Evolutionary conservation across 2,329 filamentous ascomycete genomes (phyloP), one percentile per base, ranked within the genome.

Genomic region (Chrysoporthe austroafricana): DNA sequence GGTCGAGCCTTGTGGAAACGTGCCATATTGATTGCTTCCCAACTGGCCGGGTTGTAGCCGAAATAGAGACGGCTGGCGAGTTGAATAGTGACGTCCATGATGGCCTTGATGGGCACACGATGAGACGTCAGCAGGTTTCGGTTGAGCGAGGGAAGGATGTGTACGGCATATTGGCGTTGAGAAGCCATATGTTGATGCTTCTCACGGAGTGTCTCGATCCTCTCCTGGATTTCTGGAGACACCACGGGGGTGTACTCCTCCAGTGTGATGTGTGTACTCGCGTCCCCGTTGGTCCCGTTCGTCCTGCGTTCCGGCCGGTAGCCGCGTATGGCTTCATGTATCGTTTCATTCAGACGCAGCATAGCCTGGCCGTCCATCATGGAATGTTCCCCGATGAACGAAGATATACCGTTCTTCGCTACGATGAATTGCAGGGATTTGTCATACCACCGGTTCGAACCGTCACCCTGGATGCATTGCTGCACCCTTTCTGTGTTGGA

Each of bases 391-490:
- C 64, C 67, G 13, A 72, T 58, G 18, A 66, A 64, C 14, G 70
- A 69, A 1, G 73, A 74, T 21, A 68, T 63, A 13, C 72, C 73
- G 62, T 76, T 75, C 6, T 70, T 60, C 50, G 69, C 70, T 11
- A 76, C 66, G 4, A 72, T 61, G 59, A 74, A 74, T 50, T 73
- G 70, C 7, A 73, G 65, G 32, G 62, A 63, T 64, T 75, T 75
- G 66, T 76, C 74, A 39, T 70, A 63, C 74, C 74, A 76, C 21
- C 74, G 69, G 63, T 76, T 75, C 56, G 72, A 74, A 5, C 73
- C 72, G 34, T 71, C 62, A 46, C 70, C 66, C n/a, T 74, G 56
- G 46, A 69, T 63, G 13, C 66, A 69, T 34, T 73, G 67, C 5
- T 32, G 36, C 34, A 69, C 71, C 9, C 67, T 66, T 44, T 72